A percentile compares a stretch with the other conserved stretches of the same genome.
Conservation (phyloP, 768 basidiomycete genomes). For the Lenzites betulinus region DNA sequence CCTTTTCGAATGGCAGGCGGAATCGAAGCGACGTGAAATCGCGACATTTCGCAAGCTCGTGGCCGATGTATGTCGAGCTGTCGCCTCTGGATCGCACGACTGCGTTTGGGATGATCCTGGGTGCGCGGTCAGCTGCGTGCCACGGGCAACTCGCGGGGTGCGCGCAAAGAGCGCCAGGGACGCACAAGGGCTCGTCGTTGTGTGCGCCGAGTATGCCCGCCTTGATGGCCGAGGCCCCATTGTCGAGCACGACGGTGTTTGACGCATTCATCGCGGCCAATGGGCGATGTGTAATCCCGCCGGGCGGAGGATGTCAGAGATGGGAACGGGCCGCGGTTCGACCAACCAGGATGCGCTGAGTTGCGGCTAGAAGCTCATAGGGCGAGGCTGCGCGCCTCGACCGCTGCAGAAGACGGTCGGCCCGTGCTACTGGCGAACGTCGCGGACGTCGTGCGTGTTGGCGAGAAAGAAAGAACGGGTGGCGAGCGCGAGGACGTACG, state of each 20-base stretch:
- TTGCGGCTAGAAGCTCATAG: constrained; percentile 9
- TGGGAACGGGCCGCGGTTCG: constrained; percentile 1
- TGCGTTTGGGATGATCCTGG: constrained; percentile 76
- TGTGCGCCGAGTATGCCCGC: constrained; percentile 50
- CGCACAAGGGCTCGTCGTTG: constrained; percentile 35
- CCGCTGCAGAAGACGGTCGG: not conserved
- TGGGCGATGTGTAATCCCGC: not conserved
- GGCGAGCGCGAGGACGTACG: not conserved
- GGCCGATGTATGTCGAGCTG: constrained; percentile 80
- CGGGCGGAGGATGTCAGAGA: constrained; percentile 10
- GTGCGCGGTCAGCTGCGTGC: constrained; percentile 1
- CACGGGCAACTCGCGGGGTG: not conserved
- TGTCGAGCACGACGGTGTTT: constrained; percentile 68
- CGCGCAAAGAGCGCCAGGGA: not conserved
- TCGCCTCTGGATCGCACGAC: constrained; percentile 85
- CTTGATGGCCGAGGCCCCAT: constrained; percentile 85
- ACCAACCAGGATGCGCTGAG: not conserved
- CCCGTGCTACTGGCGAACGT: not conserved
- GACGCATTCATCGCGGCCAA: constrained; percentile 10
- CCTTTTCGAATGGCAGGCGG: constrained; percentile 88
- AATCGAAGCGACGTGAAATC: constrained; percentile 84
- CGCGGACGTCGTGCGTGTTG: not conserved
- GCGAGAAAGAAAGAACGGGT: not conserved
- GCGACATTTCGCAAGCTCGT: constrained; percentile 74
- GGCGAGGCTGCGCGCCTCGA: not conserved